phyloP scores from a whole-genome alignment of 2,329 filamentous ascomycete species.

The Aspergillus flavus region DNA sequence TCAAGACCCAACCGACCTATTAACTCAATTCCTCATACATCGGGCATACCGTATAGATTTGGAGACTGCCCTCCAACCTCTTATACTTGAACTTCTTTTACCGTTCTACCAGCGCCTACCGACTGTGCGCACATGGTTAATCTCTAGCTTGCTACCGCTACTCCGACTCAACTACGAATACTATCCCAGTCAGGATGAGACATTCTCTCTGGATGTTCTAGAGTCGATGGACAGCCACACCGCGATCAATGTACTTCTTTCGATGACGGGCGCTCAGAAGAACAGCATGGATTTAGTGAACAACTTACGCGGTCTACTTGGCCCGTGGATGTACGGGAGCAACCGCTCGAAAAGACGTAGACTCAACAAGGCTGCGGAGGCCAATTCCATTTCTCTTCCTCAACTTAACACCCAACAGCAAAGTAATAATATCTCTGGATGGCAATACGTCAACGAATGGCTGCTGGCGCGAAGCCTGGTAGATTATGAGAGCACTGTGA shows the following conservation, averaged over 20 bases:
- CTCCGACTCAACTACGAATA: constrained; percentile 65
- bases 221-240: constrained; percentile 54
- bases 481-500: constrained; percentile 53
- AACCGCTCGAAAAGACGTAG: constrained; percentile 57
- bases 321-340: constrained; percentile 65
- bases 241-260: constrained; percentile 58
- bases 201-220: constrained; percentile 54
- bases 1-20: constrained; percentile 49
- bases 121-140: constrained; percentile 60
- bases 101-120: constrained; percentile 60
- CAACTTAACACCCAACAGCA: constrained; percentile 22
- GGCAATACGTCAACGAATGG: constrained; percentile 64
- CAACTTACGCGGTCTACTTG: constrained; percentile 61
- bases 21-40: constrained; percentile 62
- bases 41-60: constrained; percentile 62
- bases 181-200: constrained; percentile 54
- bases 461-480: constrained; percentile 55
- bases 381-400: constrained; percentile 31
- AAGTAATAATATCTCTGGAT: constrained; percentile 44
- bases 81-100: constrained; percentile 58
- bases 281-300: constrained; percentile 48
- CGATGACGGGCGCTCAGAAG: constrained; percentile 40
- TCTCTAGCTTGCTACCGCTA: constrained; percentile 61
- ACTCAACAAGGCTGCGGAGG: constrained; percentile 38
- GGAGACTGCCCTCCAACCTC: constrained; percentile 60